A percentile compares a stretch with the other conserved stretches of the same genome.
Evolutionary conservation across 805 yeast genomes (phyloP).

Genomic region (Candida quercuum): DNA sequence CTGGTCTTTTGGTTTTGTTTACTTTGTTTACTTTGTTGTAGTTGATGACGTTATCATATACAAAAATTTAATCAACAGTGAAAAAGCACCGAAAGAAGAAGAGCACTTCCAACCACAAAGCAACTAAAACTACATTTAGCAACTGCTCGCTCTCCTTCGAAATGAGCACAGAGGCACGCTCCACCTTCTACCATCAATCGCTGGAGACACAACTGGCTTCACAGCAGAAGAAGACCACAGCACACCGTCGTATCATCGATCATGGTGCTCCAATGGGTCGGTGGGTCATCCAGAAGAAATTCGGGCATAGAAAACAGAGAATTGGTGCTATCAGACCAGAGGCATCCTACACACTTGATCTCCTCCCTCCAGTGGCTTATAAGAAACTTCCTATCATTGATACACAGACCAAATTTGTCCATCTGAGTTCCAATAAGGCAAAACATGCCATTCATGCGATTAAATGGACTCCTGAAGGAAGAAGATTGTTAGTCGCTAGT

Average conservation of each 20-base stretch:
- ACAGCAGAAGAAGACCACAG: constrained; percentile 42
- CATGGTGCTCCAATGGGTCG: constrained; percentile 72
- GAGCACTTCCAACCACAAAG: too few relatives aligned
- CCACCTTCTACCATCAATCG: background rate
- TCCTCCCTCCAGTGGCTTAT: constrained; percentile 64
- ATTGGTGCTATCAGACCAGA: constrained; percentile 62
- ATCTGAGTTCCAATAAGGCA: constrained; percentile 84
- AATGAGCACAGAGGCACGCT: too few relatives aligned
- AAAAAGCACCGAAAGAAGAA: too few relatives aligned
- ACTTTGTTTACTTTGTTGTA: too few relatives aligned
- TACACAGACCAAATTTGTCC: constrained; percentile 77
- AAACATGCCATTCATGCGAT: constrained; percentile 85
- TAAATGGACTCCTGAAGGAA: constrained; percentile 96
- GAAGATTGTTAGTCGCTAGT: constrained; percentile 83
- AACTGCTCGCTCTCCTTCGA: too few relatives aligned
- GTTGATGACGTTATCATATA: too few relatives aligned
- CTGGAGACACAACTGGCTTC: constrained; percentile 24
- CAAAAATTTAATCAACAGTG: too few relatives aligned
- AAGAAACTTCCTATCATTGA: constrained; percentile 49
- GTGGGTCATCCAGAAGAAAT: constrained; percentile 47
- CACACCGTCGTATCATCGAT: constrained; percentile 68
- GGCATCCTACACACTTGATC: constrained; percentile 54
- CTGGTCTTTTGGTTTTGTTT: too few relatives aligned
- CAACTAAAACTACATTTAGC: too few relatives aligned
- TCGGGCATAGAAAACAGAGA: constrained; percentile 33